A percentile compares a stretch with the other conserved stretches of the same genome.
phyloP scores from a whole-genome alignment of 345 rosid genomes.

The Gossypium raimondii region DNA sequence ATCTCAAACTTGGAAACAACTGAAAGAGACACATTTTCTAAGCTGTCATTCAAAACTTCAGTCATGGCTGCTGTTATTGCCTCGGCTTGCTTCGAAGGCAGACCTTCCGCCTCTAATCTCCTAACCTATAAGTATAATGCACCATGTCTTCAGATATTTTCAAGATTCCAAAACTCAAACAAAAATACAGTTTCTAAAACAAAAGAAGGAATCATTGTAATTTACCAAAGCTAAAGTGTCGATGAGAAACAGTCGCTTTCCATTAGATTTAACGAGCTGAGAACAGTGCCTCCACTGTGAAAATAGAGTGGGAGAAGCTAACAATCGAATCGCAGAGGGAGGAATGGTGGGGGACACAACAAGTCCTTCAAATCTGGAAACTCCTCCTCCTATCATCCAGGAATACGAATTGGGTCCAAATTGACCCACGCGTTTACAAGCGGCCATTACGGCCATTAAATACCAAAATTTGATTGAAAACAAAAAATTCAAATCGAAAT shows the following conservation, averaged over 20 bases:
- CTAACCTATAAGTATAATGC: conserved; percentile 50
- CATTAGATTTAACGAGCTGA: conserved; percentile 54
- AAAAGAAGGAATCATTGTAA: background rate
- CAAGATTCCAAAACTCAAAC: background rate
- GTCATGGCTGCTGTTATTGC: conserved; percentile 76
- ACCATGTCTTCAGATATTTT: background rate
- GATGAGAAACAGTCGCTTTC: conserved; percentile 70
- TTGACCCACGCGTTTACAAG: conserved; percentile 41
- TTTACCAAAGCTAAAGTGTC: conserved; percentile 82
- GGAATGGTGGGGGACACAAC: conserved; percentile 16
- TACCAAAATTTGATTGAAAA: background rate
- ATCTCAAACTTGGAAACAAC: conserved; percentile 72
- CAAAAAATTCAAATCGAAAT: background rate
- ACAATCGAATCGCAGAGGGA: conserved; percentile 16
- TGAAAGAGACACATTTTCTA: conserved; percentile 71
- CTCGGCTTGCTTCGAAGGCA: conserved; percentile 91
- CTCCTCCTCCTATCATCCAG: conserved; percentile 4
- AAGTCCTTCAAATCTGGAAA: conserved; percentile 32
- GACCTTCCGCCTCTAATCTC: conserved; percentile 71
- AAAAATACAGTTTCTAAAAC: background rate
- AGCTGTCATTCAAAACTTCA: conserved; percentile 64
- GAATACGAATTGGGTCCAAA: conserved; percentile 27
- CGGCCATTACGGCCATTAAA: conserved; percentile 41
- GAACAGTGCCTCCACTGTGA: conserved; percentile 43
- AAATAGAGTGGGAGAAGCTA: conserved; percentile 20